These are phyloP conservation scores for Bathelium albidoporum DNA, from an alignment of 495 filamentous ascomycete genomes.

Conservation along the genomic window DNA sequence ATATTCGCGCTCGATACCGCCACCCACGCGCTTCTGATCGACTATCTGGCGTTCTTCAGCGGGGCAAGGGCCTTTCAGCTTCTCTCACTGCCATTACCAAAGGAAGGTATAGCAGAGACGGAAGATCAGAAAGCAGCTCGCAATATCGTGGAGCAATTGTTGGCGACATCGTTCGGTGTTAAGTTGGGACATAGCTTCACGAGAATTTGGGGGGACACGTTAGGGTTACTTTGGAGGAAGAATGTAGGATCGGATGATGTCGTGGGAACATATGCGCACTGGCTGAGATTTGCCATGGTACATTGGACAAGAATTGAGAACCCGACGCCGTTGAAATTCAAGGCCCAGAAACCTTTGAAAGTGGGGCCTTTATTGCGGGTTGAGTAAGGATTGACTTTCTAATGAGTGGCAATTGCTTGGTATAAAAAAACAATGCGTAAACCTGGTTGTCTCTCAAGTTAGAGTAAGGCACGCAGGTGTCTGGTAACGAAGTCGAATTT, in stretches of 20 bases:
- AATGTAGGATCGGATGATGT: conserved; percentile 34
- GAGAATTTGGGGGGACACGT: conserved; percentile 33
- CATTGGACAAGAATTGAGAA: conserved; percentile 31
- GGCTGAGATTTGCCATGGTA: conserved; percentile 36
- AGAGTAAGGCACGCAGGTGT: conserved; percentile 1
- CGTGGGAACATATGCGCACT: conserved; percentile 35
- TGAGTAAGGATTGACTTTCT: conserved; percentile 4
- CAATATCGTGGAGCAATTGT: conserved; percentile 41
- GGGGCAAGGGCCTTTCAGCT: conserved; percentile 39
- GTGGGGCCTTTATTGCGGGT: conserved; percentile 28
- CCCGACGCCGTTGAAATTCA: conserved; percentile 27
- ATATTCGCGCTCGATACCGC: conserved; percentile 42
- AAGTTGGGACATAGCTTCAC: conserved; percentile 47
- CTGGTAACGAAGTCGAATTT: neutral
- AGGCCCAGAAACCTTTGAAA: conserved; percentile 32
- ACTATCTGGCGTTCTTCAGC: conserved; percentile 41
- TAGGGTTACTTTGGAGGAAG: conserved; percentile 40
- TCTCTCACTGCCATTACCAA: conserved; percentile 40
- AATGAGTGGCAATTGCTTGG: conserved; percentile 5
- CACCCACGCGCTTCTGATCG: conserved; percentile 41
- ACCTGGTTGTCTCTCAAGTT: conserved; percentile 2
- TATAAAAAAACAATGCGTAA: conserved; percentile 1
- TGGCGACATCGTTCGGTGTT: conserved; percentile 39
- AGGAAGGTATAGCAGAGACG: conserved; percentile 35
- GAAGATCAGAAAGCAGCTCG: conserved; percentile 40